phyloP scores from a whole-genome alignment of 805 yeast species.

The Candida peoriensis region DNA sequence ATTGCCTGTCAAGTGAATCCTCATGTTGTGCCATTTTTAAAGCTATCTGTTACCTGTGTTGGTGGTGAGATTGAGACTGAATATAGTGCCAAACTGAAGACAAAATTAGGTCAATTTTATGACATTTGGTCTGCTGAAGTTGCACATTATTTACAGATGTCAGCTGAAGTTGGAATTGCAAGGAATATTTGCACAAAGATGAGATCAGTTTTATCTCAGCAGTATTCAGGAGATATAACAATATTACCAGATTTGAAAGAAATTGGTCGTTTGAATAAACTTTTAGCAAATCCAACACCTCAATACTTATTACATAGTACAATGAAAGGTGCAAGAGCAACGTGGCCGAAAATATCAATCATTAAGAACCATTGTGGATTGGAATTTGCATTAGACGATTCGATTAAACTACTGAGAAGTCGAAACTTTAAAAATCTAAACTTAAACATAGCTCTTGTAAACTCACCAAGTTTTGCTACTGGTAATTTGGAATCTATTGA shows the following conservation, averaged over 20 bases:
- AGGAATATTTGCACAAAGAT: constrained; percentile 68
- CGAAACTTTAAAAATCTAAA: constrained; percentile 42
- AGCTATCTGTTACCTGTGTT: constrained; percentile 57
- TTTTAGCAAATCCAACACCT: constrained; percentile 78
- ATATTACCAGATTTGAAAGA: constrained; percentile 73
- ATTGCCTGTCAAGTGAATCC: constrained; percentile 98
- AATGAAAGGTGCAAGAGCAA: constrained; percentile 80
- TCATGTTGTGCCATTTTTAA: constrained; percentile 86
- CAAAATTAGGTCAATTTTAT: constrained; percentile 47
- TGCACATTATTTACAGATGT: constrained; percentile 69
- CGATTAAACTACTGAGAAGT: constrained; percentile 64
- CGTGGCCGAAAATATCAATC: constrained; percentile 89
- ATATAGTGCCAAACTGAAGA: constrained; percentile 48
- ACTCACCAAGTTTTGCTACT: constrained; percentile 15
- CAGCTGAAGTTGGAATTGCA: constrained; percentile 72
- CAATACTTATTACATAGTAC: constrained; percentile 66
- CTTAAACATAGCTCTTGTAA: constrained; percentile 17
- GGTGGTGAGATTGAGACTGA: constrained; percentile 68
- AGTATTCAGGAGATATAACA: constrained; percentile 91
- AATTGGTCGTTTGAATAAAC: constrained; percentile 48
- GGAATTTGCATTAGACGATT: constrained; percentile 80
- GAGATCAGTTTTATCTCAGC: constrained; percentile 74
- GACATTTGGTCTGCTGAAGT: constrained; percentile 64
- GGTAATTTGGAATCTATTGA: too few relatives aligned
- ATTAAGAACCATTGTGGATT: constrained; percentile 86